Percentiles rank a stretch among this genome's conserved stretches.
Evolutionary conservation across 2,329 filamentous ascomycete species (phyloP).

Genomic region (Penicillium palitans): DNA sequence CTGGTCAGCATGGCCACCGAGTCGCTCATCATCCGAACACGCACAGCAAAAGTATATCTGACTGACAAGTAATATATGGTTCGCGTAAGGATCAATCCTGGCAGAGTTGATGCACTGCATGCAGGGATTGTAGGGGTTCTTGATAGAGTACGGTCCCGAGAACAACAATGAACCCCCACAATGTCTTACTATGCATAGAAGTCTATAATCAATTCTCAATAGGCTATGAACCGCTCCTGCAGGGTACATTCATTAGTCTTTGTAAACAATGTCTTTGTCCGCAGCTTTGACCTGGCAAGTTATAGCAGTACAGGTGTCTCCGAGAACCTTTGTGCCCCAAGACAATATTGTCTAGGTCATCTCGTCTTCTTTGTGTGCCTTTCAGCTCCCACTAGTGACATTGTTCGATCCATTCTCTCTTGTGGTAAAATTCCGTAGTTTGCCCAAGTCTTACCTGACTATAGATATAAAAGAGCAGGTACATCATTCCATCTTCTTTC

Average conservation of each 20-base stretch:
- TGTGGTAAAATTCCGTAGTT: too few relatives aligned
- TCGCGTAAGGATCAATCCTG: background rate
- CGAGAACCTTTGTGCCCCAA: background rate
- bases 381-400: too few relatives aligned
- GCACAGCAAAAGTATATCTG: background rate
- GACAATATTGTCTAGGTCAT: background rate
- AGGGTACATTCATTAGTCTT: background rate
- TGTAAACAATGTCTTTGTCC: background rate
- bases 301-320: background rate
- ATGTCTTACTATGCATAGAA: background rate
- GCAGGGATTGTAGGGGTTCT: background rate
- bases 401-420: background rate
- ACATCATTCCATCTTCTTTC: too few relatives aligned
- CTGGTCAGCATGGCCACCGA: conserved; percentile 30
- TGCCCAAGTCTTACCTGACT: background rate
- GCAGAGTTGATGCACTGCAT: background rate
- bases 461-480: background rate
- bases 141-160: background rate
- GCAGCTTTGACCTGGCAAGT: too few relatives aligned
- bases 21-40: conserved; percentile 29
- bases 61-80: background rate
- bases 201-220: background rate
- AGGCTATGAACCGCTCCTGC: background rate
- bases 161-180: background rate
- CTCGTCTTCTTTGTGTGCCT: background rate